Base-by-base conservation (phyloP, 257 asterid species). In the Nicotiana knightiana region DNA sequence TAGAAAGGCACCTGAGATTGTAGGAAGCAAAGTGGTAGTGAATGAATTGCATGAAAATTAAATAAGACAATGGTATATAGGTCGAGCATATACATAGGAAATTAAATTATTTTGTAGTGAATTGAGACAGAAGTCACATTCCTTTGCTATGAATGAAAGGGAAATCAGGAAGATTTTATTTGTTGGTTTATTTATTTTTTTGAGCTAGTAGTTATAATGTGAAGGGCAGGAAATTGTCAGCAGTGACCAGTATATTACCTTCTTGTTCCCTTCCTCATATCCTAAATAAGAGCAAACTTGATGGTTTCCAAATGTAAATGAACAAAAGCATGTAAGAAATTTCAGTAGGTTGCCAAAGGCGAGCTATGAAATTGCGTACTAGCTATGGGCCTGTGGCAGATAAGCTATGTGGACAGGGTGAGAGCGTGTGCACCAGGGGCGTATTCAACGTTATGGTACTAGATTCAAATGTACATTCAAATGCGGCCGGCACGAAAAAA, bases 1-100 rank as follows among this genome's bases (percentile, higher is more conserved):
- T 55, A 13, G 39, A 43, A 54, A 2, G 61, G 24, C 2, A 39
- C 6, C 59, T 79, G 84, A 63, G 17, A 68, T 39, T 48, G 71
- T 83, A 83, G 83, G 81, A 81, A 81, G 62, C 65, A 55, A 9
- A 81, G 61, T 37, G 21, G 35, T 62, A 85, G 85, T 3, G 53
- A 70, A 66, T 55, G 67, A 26, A 37, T 26, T 82, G 68, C 71
- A 33, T 64, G 67, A 54, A 82, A 46, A 21, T 54, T n/a, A 12
- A 67, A 67, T 67, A 65, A 66, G 71, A 81, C 76, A 7, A 48
- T 53, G 43, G 30, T 81, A 30, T 80, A 80, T 64, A 80, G 77
- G 58, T 80, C 7, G 18, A 80, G 64, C 39, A 3, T 64, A 67
- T 80, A 80, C 77, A 65, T 48, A 81, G 66, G 63, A 28, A 65